Conservation (phyloP, 2,329 filamentous ascomycete species). For the Microdochium paspali region DNA sequence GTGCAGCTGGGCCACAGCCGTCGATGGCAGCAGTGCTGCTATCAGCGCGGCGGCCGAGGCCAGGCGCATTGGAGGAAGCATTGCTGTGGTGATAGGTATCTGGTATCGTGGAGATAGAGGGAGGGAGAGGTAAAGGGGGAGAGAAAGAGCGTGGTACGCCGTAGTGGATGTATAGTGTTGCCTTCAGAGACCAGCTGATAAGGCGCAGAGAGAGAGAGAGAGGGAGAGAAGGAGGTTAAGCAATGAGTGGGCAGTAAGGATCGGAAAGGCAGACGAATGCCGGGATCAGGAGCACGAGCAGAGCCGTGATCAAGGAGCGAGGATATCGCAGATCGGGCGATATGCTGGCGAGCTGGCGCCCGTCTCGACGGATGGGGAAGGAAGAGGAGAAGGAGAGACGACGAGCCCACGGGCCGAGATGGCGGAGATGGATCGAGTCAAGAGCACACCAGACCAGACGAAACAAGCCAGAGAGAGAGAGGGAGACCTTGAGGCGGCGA, state of each 20-base stretch:
- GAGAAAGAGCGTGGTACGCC: no score
- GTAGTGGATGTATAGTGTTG: no score
- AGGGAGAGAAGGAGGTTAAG: not conserved
- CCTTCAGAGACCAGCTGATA: not conserved
- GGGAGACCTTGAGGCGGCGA: no score
- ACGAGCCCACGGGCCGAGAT: not conserved
- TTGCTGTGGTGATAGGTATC: not conserved
- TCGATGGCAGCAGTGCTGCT: constrained; percentile 28
- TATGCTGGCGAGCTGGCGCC: not conserved
- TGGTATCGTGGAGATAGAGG: not conserved
- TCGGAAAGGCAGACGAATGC: not conserved
- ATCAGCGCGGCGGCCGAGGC: constrained; percentile 28
- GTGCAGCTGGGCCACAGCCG: constrained; percentile 60
- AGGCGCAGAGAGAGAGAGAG: not conserved
- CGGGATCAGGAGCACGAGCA: not conserved
- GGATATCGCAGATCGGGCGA: not conserved
- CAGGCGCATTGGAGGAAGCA: not conserved
- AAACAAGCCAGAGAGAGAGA: no score
- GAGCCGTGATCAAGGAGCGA: not conserved
- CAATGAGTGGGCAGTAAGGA: not conserved
- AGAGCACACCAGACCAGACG: no score
- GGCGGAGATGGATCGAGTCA: no score
- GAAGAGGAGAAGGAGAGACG: not conserved
- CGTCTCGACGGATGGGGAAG: not conserved
- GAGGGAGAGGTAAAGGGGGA: no score